Evolutionary conservation across 164 flowering plant genomes (phyloP).

Genomic region (Umbilicus rupestris): DNA sequence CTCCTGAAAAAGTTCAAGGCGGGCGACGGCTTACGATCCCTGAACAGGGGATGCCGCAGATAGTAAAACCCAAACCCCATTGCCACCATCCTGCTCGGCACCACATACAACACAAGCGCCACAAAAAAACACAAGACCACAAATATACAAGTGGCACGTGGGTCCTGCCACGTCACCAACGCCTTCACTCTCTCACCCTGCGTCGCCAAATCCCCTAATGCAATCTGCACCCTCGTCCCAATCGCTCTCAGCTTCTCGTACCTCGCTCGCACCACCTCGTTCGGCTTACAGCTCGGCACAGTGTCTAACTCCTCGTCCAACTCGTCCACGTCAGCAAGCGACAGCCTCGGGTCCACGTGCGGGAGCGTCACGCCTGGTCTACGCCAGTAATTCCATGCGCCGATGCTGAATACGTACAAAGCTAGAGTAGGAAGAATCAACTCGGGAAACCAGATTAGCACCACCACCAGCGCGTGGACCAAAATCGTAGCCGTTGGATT

Average conservation of each 20-base stretch:
- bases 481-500: slow-evolving; percentile 67
- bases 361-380: slow-evolving; percentile 34
- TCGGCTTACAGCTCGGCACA: slow-evolving; percentile 41
- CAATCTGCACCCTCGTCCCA: slow-evolving; percentile 59
- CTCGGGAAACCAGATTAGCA: slow-evolving; percentile 86
- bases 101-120: slow-evolving; percentile 53
- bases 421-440: slow-evolving; percentile 56
- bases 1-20: slow-evolving; percentile 69
- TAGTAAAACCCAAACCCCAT: slow-evolving; percentile 70
- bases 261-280: slow-evolving; percentile 42
- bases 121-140: slow-evolving; percentile 45
- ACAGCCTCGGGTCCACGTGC: slow-evolving; percentile 43
- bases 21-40: slow-evolving; percentile 71
- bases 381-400: slow-evolving; percentile 66
- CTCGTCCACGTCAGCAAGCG: slow-evolving; percentile 61
- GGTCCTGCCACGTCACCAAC: slow-evolving; percentile 82
- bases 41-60: slow-evolving; percentile 72
- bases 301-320: slow-evolving; percentile 84
- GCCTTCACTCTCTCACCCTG: slow-evolving; percentile 78
- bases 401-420: slow-evolving; percentile 57
- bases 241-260: slow-evolving; percentile 59
- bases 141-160: slow-evolving; percentile 78
- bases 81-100: slow-evolving; percentile 74
- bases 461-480: slow-evolving; percentile 59
- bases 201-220: slow-evolving; percentile 72